Percentiles rank a stretch among this genome's conserved stretches.
Evolutionary conservation across 257 asterid species (phyloP).

Genomic region (Solanum gracilifrons): DNA sequence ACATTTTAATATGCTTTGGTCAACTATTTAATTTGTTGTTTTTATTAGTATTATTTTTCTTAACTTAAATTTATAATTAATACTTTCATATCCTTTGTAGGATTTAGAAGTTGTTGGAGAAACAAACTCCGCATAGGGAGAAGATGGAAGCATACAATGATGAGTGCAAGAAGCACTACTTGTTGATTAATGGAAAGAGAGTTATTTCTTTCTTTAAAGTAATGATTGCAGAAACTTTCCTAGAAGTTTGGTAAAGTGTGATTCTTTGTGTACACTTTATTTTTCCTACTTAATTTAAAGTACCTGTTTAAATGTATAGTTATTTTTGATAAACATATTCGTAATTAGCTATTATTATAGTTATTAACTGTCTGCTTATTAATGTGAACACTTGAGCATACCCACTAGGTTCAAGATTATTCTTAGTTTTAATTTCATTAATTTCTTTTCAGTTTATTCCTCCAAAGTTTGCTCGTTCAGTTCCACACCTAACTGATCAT

Average conservation of each 20-base stretch:
- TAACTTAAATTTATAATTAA: background rate
- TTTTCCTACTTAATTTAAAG: background rate
- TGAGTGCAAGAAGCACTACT: background rate
- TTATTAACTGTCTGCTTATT: background rate
- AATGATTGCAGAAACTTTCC: background rate
- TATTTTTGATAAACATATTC: background rate
- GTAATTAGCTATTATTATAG: background rate
- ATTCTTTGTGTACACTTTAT: background rate
- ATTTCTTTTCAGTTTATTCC: background rate
- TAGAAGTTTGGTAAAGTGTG: background rate
- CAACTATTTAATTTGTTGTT: background rate
- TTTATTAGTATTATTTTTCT: background rate
- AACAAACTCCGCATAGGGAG: background rate
- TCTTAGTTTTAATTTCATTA: background rate
- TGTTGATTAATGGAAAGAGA: background rate
- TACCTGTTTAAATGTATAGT: background rate
- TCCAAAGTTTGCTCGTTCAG: background rate
- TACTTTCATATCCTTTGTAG: background rate
- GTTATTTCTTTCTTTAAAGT: slow-evolving; percentile 14
- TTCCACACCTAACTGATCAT: background rate
- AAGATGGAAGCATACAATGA: background rate
- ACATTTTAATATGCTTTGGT: background rate
- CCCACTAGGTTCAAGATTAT: background rate
- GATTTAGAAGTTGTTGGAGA: background rate
- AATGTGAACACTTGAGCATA: background rate